A percentile compares a stretch with the other conserved stretches of the same genome.
Evolutionary conservation across 176 grass and related monocot species (phyloP).

Genomic region (Rhipidocladum racemiflorum): DNA sequence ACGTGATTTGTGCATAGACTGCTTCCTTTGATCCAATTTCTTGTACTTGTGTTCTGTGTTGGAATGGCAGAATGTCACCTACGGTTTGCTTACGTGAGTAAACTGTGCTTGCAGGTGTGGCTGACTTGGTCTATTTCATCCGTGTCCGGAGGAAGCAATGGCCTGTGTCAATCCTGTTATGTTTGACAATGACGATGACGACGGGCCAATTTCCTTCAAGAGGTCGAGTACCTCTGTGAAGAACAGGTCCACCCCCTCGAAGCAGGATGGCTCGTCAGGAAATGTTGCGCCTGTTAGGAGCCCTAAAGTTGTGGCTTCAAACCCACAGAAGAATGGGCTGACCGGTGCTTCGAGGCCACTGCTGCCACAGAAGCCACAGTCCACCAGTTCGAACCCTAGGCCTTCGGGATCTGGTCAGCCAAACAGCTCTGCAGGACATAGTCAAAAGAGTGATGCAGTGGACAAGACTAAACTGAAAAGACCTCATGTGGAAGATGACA

Average conservation of each 20-base stretch:
- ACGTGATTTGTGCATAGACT: neutral
- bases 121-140: neutral
- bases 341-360: slow-evolving; percentile 12
- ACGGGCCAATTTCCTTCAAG: slow-evolving; percentile 49
- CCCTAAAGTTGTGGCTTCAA: slow-evolving; percentile 9
- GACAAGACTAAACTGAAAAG: slow-evolving; percentile 47
- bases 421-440: slow-evolving; percentile 33
- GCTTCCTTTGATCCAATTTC: neutral
- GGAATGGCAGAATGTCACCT: neutral
- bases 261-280: slow-evolving; percentile 24
- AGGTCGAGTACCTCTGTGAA: slow-evolving; percentile 32
- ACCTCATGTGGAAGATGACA: slow-evolving; percentile 24
- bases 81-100: neutral
- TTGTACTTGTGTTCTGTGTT: neutral
- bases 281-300: slow-evolving; percentile 20
- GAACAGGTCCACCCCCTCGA: slow-evolving; percentile 36
- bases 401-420: slow-evolving; percentile 29
- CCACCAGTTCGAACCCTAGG: slow-evolving; percentile 14
- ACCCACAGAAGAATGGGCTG: slow-evolving; percentile 42
- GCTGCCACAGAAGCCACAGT: slow-evolving; percentile 25
- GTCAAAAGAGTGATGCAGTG: neutral
- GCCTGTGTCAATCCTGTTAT: slow-evolving; percentile 42
- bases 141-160: slow-evolving; percentile 26
- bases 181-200: slow-evolving; percentile 31
- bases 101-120: slow-evolving; percentile 31